A percentile compares a stretch with the other conserved stretches of the same genome.
Conservation (phyloP, 2,329 filamentous ascomycete species). For the Tolypocladium tropicale region DNA sequence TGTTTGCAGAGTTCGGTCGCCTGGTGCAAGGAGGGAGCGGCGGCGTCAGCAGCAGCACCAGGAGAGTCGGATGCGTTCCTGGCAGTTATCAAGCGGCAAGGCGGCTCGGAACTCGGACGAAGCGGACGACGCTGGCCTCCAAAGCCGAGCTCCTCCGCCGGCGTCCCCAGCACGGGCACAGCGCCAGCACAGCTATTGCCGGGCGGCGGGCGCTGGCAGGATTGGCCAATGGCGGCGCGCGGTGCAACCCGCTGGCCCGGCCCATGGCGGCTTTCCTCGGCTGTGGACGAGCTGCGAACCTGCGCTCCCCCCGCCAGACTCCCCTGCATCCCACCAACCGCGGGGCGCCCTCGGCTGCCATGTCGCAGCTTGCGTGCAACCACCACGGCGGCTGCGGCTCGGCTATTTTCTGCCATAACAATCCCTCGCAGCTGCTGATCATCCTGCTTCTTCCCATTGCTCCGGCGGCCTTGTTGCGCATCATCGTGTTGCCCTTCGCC, state of each 20-base stretch:
- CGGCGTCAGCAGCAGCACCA: too few species aligned
- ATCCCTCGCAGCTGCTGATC: not conserved
- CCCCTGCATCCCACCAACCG: not conserved
- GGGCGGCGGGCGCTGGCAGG: not conserved
- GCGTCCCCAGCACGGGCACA: not conserved
- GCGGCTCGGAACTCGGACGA: not conserved
- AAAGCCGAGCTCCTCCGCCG: not conserved
- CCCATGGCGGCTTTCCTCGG: constrained; percentile 23
- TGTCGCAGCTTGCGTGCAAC: not conserved
- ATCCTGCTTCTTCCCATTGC: not conserved
- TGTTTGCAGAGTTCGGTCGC: too few species aligned
- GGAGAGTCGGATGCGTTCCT: too few species aligned
- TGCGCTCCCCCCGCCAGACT: not conserved
- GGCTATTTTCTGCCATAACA: not conserved
- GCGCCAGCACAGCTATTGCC: not conserved
- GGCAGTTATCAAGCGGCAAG: not conserved
- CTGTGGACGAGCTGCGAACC: too few species aligned
- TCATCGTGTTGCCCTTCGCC: not conserved
- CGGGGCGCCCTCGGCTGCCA: not conserved
- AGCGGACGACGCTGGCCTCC: not conserved
- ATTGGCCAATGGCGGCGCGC: constrained; percentile 19
- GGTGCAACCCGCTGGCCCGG: constrained; percentile 10
- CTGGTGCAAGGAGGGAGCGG: too few species aligned
- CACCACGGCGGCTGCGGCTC: not conserved
- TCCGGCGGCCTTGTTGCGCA: not conserved